phyloP scores from a whole-genome alignment of 148 eudicot genomes.

The Talinum fruticosum region DNA sequence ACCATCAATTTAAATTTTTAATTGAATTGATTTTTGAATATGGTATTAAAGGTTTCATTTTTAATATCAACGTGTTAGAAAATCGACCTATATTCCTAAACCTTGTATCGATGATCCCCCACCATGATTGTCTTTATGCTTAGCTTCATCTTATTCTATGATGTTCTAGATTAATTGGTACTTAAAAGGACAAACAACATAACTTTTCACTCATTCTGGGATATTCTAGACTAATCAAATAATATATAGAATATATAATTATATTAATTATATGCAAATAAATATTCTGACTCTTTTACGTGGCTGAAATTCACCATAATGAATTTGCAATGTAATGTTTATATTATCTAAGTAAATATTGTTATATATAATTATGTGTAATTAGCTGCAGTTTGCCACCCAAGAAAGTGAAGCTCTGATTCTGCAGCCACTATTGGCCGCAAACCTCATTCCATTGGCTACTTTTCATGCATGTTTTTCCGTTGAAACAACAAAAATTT shows the following conservation, averaged over 20 bases:
- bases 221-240: not conserved
- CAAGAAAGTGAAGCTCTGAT: constrained; percentile 17
- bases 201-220: not conserved
- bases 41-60: too few species aligned
- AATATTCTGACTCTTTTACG: too few species aligned
- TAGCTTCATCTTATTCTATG: not conserved
- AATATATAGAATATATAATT: too few species aligned
- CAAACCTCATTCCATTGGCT: constrained; percentile 2
- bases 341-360: not conserved
- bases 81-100: too few species aligned
- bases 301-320: too few species aligned
- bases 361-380: not conserved
- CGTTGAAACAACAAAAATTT: not conserved
- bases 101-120: too few species aligned
- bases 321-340: too few species aligned
- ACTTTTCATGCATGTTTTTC: not conserved
- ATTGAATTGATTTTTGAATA: too few species aligned
- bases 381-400: not conserved
- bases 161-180: not conserved
- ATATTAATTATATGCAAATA: too few species aligned
- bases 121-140: not conserved
- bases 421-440: constrained; percentile 10
- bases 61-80: too few species aligned
- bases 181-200: not conserved
- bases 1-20: too few species aligned